Percentiles rank a stretch among this genome's conserved stretches.
phyloP scores from a whole-genome alignment of 1,139 yeast genomes.

The Geotrichum fermentans region DNA sequence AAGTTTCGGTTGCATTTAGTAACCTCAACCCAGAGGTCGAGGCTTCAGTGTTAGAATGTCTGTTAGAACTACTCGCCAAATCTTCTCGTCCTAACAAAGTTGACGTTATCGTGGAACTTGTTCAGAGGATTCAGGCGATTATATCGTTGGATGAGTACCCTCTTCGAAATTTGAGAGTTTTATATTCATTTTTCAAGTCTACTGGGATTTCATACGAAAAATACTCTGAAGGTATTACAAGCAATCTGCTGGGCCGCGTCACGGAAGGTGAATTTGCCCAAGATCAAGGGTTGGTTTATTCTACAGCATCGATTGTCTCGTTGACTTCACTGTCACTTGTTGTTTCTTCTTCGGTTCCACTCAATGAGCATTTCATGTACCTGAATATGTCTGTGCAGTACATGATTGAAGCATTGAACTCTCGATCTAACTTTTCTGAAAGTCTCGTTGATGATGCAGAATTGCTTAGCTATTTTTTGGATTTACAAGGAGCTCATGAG shows the following conservation, averaged over 20 bases:
- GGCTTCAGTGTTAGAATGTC: conserved; percentile 15
- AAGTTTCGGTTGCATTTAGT: conserved; percentile 13
- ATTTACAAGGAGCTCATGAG: conserved; percentile 27
- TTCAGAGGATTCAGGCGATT: conserved; percentile 10
- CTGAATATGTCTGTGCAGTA: conserved; percentile 18
- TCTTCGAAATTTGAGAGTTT: conserved; percentile 13
- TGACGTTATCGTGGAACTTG: conserved; percentile 7
- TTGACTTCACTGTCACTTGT: conserved; percentile 19
- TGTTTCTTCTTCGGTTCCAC: conserved; percentile 16
- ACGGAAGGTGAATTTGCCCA: background rate
- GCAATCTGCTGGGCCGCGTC: conserved; percentile 8
- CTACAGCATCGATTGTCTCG: conserved; percentile 17
- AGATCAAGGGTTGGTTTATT: conserved; percentile 11
- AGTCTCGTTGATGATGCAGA: conserved; percentile 14
- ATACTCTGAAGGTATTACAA: conserved; percentile 1
- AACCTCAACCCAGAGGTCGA: conserved; percentile 10
- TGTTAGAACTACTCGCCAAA: conserved; percentile 7
- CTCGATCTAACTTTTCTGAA: conserved; percentile 8
- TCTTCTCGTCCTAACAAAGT: conserved; percentile 11
- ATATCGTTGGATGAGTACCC: conserved; percentile 13
- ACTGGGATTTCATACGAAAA: conserved; percentile 14
- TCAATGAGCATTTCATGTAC: conserved; percentile 19
- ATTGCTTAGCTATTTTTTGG: conserved; percentile 21
- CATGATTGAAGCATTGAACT: conserved; percentile 17
- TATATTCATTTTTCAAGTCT: conserved; percentile 11